These are phyloP conservation scores for Yamadazyma paraphyllophila DNA, from an alignment of 805 yeast genomes.

Conservation along the genomic window DNA sequence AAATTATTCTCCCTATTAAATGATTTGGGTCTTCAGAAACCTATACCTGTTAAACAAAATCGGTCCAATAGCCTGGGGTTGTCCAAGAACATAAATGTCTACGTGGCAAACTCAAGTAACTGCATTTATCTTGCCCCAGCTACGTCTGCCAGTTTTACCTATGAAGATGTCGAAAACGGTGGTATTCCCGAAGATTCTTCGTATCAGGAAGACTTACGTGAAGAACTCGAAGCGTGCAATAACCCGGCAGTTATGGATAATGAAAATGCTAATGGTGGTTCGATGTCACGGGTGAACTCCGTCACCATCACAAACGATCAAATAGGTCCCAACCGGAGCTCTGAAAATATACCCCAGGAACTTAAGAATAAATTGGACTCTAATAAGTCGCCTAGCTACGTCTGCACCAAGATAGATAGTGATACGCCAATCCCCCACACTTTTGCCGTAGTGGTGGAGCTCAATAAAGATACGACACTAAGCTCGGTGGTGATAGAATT, in stretches of 20 bases:
- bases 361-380: conserved; percentile 22
- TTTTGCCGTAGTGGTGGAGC: conserved; percentile 49
- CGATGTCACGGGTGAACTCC: conserved; percentile 5
- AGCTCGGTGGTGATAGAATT: conserved; percentile 42
- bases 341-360: conserved; percentile 8
- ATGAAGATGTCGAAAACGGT: conserved; percentile 44
- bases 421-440: conserved; percentile 49
- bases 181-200: conserved; percentile 18
- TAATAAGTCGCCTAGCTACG: conserved; percentile 35
- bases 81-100: conserved; percentile 28
- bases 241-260: neutral
- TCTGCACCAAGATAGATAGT: conserved; percentile 35
- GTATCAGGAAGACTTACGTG: neutral
- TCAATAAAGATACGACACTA: conserved; percentile 38
- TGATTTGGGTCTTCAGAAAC: conserved; percentile 41
- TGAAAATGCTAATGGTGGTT: neutral
- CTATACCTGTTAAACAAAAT: conserved; percentile 34
- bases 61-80: conserved; percentile 22
- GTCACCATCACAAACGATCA: conserved; percentile 3
- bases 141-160: conserved; percentile 37
- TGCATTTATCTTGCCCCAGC: conserved; percentile 41
- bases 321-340: conserved; percentile 1
- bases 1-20: conserved; percentile 28
- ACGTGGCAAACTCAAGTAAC: conserved; percentile 39
- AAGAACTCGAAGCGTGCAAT: neutral